A percentile compares a stretch with the other conserved stretches of the same genome.
These are phyloP conservation scores for Aegilops longissima DNA, from an alignment of 176 grass and related monocot genomes.

Conservation along the genomic window DNA sequence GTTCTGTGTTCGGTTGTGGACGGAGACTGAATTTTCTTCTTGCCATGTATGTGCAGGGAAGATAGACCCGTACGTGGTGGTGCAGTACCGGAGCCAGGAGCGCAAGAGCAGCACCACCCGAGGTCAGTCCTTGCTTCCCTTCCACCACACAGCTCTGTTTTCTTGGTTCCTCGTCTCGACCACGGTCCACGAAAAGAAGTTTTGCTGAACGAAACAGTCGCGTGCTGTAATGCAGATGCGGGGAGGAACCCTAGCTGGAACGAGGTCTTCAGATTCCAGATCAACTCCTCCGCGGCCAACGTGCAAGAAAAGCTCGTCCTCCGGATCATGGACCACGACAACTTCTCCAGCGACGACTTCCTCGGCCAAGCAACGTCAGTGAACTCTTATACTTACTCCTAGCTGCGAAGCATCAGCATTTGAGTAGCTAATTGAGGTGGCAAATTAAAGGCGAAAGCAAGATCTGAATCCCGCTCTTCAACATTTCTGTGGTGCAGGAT, in stretches of 20 bases:
- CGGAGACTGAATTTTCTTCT: background rate
- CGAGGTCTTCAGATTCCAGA: conserved; percentile 72
- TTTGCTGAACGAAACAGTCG: background rate
- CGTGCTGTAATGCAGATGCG: conserved; percentile 27
- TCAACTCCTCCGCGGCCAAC: conserved; percentile 47
- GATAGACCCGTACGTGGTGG: conserved; percentile 75
- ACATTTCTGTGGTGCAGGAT: conserved; percentile 38
- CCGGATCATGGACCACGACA: conserved; percentile 72
- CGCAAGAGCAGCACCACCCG: conserved; percentile 69
- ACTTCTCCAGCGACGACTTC: conserved; percentile 74
- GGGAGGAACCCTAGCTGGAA: conserved; percentile 83
- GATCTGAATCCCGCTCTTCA: background rate
- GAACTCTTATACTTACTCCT: background rate
- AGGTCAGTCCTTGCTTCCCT: conserved; percentile 20
- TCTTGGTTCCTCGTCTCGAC: background rate
- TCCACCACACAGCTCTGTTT: too few species aligned
- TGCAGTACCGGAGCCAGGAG: conserved; percentile 80
- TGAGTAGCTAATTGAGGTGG: too few species aligned
- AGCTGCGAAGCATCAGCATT: too few species aligned
- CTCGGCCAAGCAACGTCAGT: conserved; percentile 79
- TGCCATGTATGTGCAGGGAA: conserved; percentile 53
- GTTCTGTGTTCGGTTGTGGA: background rate
- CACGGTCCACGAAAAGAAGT: too few species aligned
- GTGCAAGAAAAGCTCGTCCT: conserved; percentile 69
- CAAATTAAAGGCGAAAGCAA: background rate